Evolutionary conservation across 2,329 filamentous ascomycete species (phyloP).

Genomic region (Talaromyces albobiverticillius): DNA sequence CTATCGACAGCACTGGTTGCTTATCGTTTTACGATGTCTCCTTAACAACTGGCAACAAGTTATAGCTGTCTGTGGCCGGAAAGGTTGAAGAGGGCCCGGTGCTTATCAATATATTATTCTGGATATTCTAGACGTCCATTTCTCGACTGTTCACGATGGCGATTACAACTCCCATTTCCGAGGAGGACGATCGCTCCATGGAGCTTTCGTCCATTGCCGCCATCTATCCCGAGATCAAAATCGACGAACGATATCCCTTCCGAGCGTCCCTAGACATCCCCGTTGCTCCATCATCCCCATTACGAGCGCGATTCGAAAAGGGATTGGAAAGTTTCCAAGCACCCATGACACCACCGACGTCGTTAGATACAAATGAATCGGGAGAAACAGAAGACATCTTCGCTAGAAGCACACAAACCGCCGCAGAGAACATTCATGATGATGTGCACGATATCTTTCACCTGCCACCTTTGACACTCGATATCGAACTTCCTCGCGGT

Average conservation of each 20-base stretch:
- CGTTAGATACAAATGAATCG: slow-evolving; percentile 32
- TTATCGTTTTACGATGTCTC: slow-evolving; percentile 5
- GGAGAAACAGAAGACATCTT: slow-evolving; percentile 21
- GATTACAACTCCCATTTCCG: background rate
- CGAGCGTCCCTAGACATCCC: slow-evolving; percentile 54
- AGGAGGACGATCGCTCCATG: slow-evolving; percentile 57
- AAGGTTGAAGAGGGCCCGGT: background rate
- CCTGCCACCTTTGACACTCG: slow-evolving; percentile 55
- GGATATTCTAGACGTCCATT: background rate
- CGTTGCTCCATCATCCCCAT: slow-evolving; percentile 53
- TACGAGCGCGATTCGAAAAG: slow-evolving; percentile 45
- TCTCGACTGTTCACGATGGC: background rate
- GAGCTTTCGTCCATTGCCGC: slow-evolving; percentile 59
- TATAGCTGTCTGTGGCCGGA: background rate
- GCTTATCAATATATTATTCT: background rate
- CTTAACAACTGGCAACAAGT: slow-evolving; percentile 1
- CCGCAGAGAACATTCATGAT: slow-evolving; percentile 19
- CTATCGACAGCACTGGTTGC: background rate
- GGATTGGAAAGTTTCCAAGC: slow-evolving; percentile 31
- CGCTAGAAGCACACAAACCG: background rate
- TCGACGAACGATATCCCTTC: slow-evolving; percentile 47
- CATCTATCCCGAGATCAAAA: slow-evolving; percentile 60
- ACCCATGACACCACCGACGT: slow-evolving; percentile 42
- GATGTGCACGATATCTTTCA: slow-evolving; percentile 51
- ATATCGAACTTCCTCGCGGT: slow-evolving; percentile 51